Base-by-base conservation (phyloP, 495 filamentous ascomycete species). In the Lasiosphaeris hirsuta region DNA sequence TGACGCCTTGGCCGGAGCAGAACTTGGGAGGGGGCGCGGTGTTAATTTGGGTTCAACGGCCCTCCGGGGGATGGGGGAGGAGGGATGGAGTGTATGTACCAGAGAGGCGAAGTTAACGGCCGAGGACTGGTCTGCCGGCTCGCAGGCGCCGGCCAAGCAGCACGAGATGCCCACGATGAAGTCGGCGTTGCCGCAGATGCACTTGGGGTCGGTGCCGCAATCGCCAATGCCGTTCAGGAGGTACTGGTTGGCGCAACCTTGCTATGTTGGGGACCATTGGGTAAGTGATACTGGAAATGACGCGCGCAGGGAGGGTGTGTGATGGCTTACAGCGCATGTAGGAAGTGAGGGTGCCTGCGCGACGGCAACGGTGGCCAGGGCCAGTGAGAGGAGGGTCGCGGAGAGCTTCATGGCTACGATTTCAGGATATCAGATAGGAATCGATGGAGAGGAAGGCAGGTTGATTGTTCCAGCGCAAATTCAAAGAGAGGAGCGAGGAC, bases 81-180 rank as follows among this genome's bases (percentile, higher is more conserved):
- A 10, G 47, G 33, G 10, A 15, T 11, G 13, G n/a, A n/a, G n/a
- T n/a, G 33, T 46, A 44, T 67, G 46, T 46, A 71, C 69, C 23
- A 13, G 19, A 14, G 43, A n/a, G 19, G 72, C 72, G 42, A 67
- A 76, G 23, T 15, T 33, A 35, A 73, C 60, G 13, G 76, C 75
- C 23, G 57, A 10, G 39, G 79, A 39, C 66, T 89, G 81, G 39
- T 89, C 86, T 0, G 69, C 67, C 1, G 56, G 7, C 43, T 67
- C 59, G 71, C 90, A 96, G 9, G 56, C 66, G 2, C 62, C 65
- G 4, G 69, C 65, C 7, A 95, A 75, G 67, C 90, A 96, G 75
- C 86, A 89, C 33, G 83, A 72, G 55, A 94, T 83, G 35, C 70
- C 60, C 37, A 44, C 61, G 56, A 96, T 76, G 75, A 89, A 89